Evolutionary conservation across 1,139 yeast species (phyloP).

Genomic region (Zygosaccharomyces sapae): DNA sequence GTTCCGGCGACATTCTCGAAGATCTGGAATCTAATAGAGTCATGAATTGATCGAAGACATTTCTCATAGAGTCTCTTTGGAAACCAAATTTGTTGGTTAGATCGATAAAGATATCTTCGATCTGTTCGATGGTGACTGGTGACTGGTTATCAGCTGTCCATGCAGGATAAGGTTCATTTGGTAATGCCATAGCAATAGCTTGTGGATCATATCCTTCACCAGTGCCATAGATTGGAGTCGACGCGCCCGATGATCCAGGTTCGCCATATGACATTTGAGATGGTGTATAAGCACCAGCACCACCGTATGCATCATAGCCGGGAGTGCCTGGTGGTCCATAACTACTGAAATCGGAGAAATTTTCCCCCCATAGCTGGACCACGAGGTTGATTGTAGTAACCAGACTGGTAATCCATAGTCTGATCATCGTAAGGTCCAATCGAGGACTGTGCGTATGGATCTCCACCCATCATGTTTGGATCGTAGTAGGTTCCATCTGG

Average conservation of each 20-base stretch:
- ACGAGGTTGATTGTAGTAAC: slow-evolving; percentile 48
- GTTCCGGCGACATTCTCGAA: slow-evolving; percentile 95
- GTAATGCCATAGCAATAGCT: slow-evolving; percentile 49
- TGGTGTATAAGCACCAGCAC: slow-evolving; percentile 73
- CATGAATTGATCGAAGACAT: slow-evolving; percentile 96
- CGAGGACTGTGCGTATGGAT: slow-evolving; percentile 16
- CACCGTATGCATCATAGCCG: slow-evolving; percentile 75
- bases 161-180: slow-evolving; percentile 86
- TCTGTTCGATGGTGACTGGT: slow-evolving; percentile 80
- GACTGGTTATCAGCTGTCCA: slow-evolving; percentile 92
- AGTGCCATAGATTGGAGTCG: slow-evolving; percentile 86
- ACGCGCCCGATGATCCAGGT: slow-evolving; percentile 88
- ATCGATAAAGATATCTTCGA: slow-evolving; percentile 87
- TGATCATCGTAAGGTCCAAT: slow-evolving; percentile 16
- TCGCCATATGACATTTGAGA: slow-evolving; percentile 85
- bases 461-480: slow-evolving; percentile 15
- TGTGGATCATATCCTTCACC: slow-evolving; percentile 55
- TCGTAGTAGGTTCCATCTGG: slow-evolving; percentile 19
- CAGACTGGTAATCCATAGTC: slow-evolving; percentile 32
- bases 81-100: slow-evolving; percentile 90
- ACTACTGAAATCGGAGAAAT: slow-evolving; percentile 72
- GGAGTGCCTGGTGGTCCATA: slow-evolving; percentile 59
- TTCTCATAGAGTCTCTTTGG: slow-evolving; percentile 96
- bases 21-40: slow-evolving; percentile 89
- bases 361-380: slow-evolving; percentile 58